Base-by-base conservation (phyloP, 1,284 basidiomycete species). In the Clitocybe nebularis region DNA sequence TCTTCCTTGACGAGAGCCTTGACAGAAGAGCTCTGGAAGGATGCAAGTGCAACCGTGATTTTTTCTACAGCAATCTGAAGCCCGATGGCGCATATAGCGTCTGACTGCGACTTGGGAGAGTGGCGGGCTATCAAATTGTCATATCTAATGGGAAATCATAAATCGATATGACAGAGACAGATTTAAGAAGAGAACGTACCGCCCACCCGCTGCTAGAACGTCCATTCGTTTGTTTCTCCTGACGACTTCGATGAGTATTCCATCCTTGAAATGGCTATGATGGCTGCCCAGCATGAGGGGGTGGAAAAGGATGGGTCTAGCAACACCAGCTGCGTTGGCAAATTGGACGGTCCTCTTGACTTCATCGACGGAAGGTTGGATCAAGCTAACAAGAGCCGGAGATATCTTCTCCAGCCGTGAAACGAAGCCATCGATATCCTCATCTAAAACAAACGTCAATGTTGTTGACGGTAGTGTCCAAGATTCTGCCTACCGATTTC, bases 21-120 rank as follows among this genome's bases (percentile, higher is more conserved):
- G 19, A 88, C 75, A 1, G 84, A 81, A 0, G 79, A 72, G 39
- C 79, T 81, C 56, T 89, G 84, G 56, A 81, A 85, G 1, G 80
- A 71, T 0, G 85, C 85, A 0, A 93, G 69, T 5, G 79, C 76
- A 0, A 74, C 64, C 0, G 85, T 81, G 47, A 93, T 85, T 66
- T 87, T 89, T 54, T 92, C 88, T 2, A 93, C 67, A 1, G 82
- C 77, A 17, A 93, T 81, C 53, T 92, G 89, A 9, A 90, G 64
- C 1, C 81, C 89, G 13, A 89, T 72, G 0, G 85, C 90, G 47
- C 80, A 81, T 8, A 78, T 64, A 3, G 70, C 57, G 38, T 83
- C 75, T 2, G 62, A 48, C 48, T 77, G 71, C 42, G 71, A 59
- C 53, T 79, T 76, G 1, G 77, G 72, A 3, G 79, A 71, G 49